Conservation (phyloP, 2,329 filamentous ascomycete species). For the Talaromyces sp. region DNA sequence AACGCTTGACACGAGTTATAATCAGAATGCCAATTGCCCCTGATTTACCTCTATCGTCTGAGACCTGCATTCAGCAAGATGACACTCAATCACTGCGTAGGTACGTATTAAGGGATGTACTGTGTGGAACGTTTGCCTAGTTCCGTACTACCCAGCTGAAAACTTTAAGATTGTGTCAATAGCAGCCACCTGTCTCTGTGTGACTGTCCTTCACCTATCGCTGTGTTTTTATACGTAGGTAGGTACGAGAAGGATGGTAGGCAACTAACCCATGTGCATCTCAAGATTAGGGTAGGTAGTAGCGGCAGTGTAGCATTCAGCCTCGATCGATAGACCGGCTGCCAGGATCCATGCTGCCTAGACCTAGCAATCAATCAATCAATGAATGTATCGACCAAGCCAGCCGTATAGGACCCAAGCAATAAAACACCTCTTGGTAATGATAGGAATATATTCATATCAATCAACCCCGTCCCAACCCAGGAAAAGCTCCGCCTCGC, state of each 20-base stretch:
- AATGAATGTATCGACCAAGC: background rate
- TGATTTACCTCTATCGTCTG: conserved; percentile 1
- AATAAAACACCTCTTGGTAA: background rate
- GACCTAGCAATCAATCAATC: background rate
- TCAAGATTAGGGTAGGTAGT: background rate
- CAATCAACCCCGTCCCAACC: too few species aligned
- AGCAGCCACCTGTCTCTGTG: background rate
- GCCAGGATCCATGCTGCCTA: background rate
- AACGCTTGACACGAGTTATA: background rate
- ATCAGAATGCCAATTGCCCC: background rate
- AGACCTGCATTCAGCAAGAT: background rate
- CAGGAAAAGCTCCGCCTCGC: background rate
- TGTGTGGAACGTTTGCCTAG: background rate
- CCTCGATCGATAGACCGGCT: background rate
- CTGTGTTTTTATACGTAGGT: too few species aligned
- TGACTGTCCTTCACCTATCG: background rate
- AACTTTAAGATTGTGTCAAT: background rate
- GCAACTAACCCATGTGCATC: background rate
- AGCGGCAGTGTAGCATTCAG: background rate
- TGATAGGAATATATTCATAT: too few species aligned
- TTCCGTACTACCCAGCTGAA: background rate
- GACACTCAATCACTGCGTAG: background rate
- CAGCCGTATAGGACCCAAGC: background rate
- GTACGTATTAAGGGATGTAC: background rate
- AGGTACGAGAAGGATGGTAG: too few species aligned